These are phyloP conservation scores for Raffaelea ambrosiae DNA, from an alignment of 2,329 filamentous ascomycete genomes.

Conservation along the genomic window DNA sequence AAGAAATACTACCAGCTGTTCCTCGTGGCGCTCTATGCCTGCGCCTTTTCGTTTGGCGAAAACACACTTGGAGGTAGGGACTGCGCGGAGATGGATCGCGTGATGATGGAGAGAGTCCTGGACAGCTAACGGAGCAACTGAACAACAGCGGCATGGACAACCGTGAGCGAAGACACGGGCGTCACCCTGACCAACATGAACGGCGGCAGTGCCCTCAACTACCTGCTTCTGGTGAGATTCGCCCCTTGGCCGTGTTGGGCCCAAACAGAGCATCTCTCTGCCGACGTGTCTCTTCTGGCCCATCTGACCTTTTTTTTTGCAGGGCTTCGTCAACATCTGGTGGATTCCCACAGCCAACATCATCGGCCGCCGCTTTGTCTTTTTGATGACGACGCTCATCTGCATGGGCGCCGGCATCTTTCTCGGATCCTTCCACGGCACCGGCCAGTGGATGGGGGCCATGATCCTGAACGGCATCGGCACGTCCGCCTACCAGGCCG, in stretches of 20 bases:
- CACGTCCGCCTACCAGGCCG: not conserved
- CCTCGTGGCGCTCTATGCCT: not conserved
- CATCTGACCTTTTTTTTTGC: not conserved
- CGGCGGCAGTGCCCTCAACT: not conserved
- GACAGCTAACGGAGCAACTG: not conserved
- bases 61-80: not conserved
- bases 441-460: not conserved
- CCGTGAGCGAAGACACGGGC: not conserved
- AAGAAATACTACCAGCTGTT: not conserved
- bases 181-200: not conserved
- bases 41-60: not conserved
- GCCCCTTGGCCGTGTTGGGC: not conserved
- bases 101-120: not conserved
- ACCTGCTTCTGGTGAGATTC: not conserved
- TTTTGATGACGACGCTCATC: not conserved
- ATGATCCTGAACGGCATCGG: slow-evolving; percentile 1
- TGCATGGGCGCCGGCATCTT: not conserved
- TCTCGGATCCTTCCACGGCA: not conserved
- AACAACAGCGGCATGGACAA: not conserved
- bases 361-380: not conserved
- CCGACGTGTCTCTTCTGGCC: not conserved
- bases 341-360: not conserved
- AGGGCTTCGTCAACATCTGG: slow-evolving; percentile 1
- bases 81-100: not conserved
- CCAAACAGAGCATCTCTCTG: not conserved